Evolutionary conservation across 805 yeast species (phyloP).

Genomic region (Saccharomycopsis javanensis): DNA sequence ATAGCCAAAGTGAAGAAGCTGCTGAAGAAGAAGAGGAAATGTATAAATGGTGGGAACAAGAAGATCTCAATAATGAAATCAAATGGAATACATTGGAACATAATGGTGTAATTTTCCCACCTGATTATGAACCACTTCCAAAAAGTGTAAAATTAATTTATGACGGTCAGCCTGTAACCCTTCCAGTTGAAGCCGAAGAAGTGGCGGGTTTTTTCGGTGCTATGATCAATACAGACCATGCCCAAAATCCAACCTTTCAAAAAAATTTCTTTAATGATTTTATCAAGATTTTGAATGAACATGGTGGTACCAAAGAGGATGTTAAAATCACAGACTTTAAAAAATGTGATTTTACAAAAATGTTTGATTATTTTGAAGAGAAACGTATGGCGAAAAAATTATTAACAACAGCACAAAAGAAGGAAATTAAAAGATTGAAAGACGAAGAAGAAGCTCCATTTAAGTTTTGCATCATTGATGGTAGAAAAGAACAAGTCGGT

Average conservation of each 20-base stretch:
- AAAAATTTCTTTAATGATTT: constrained; percentile 83
- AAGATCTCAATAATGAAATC: constrained; percentile 58
- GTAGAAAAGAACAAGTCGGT: constrained; percentile 85
- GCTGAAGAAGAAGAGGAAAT: constrained; percentile 48
- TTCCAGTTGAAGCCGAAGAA: constrained; percentile 83
- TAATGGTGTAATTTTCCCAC: constrained; percentile 89
- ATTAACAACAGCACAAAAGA: constrained; percentile 65
- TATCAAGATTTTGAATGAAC: constrained; percentile 51
- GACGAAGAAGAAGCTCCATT: constrained; percentile 72
- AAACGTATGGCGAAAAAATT: constrained; percentile 64
- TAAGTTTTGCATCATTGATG: constrained; percentile 73
- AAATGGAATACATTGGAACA: constrained; percentile 87
- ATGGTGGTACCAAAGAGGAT: constrained; percentile 46
- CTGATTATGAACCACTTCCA: constrained; percentile 82
- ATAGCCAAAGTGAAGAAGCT: constrained; percentile 23
- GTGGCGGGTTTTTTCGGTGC: constrained; percentile 95
- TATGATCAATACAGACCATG: constrained; percentile 80
- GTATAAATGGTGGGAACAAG: constrained; percentile 83
- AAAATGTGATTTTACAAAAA: constrained; percentile 69
- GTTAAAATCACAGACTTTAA: constrained; percentile 46
- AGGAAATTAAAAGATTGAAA: constrained; percentile 56
- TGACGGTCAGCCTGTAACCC: constrained; percentile 61
- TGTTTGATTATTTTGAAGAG: constrained; percentile 60
- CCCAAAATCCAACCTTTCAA: constrained; percentile 75
- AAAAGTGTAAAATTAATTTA: constrained; percentile 63